Evolutionary conservation across 2,329 filamentous ascomycete genomes (phyloP).

Genomic region (Neofusicoccum parvum): DNA sequence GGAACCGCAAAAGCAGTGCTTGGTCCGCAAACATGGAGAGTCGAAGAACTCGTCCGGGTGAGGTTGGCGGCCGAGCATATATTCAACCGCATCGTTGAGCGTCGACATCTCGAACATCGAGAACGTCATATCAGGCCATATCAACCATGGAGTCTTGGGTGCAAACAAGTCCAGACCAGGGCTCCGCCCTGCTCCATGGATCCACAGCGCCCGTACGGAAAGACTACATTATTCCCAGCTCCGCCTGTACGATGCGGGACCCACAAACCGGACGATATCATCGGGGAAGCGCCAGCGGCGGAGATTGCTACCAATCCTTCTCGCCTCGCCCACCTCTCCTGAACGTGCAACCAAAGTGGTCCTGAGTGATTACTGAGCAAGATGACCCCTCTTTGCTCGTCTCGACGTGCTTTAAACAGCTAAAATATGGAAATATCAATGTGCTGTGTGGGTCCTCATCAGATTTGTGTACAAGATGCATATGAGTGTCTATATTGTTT

Average conservation of each 20-base stretch:
- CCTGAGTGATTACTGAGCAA: neutral
- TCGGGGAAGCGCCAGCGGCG: neutral
- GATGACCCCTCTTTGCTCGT: neutral
- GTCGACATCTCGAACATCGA: neutral
- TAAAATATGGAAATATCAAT: neutral
- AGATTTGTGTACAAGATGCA: neutral
- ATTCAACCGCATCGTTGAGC: neutral
- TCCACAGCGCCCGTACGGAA: neutral
- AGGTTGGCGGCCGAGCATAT: no score
- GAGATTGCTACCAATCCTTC: constrained; percentile 14
- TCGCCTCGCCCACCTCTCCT: neutral
- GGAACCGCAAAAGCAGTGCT: neutral
- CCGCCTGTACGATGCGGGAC: neutral
- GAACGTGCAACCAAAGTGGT: neutral
- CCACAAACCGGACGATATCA: neutral
- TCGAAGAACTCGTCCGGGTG: no score
- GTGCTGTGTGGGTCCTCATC: neutral
- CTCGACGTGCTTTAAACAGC: neutral
- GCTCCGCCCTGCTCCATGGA: neutral
- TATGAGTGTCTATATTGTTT: neutral
- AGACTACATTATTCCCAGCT: neutral
- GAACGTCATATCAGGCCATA: neutral
- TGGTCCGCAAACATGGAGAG: no score
- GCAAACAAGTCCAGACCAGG: neutral
- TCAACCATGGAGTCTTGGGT: neutral